Evolutionary conservation across 2,329 filamentous ascomycete species (phyloP), one percentile per base, ranked within the genome.

Genomic region (Thielaviopsis musarum): DNA sequence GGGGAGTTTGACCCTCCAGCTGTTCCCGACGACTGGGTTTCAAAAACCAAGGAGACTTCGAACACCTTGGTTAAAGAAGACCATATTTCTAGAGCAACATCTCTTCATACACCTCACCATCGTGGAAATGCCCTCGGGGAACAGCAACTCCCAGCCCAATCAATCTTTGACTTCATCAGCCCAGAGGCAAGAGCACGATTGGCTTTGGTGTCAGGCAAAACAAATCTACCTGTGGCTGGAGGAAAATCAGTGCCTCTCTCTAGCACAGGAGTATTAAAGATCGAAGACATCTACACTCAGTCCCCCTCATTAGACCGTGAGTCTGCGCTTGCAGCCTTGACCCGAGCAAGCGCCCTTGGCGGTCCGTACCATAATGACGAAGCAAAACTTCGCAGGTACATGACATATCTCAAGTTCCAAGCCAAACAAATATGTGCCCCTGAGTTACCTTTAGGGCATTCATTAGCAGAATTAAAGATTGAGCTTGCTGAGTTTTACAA

Each of bases 141-240:
- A 71, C 73, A 79, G 19, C 79, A 82, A 41, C 74, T 97, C 0
- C 91, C 91, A 0, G 88, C 89, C 0, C 96, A 97, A 72, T 97
- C 93, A 0, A 84, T 98, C 2, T 98, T 97, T 69, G 91, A 97
- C 71, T 98, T 87, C 70, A 78, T 98, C 64, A 87, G 87, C 0
- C 77, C 88, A 0, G 79, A 86, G 38, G 82, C 87, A 3, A 83
- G 93, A 62, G 85, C 91, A 57, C 82, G 84, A 26, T 78, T 98
- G 52, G 89, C 79, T 2, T 77, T 81, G 12, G 83, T 83, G 0
- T 89, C 88, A 2, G 91, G 91, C 1, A 89, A 83, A 60, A 71
- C 72, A 2, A 81, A 91, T 66, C 78, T 98, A 2, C 93, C 93
- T 0, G 81, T 82, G 7, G 93, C 85, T 0, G 74, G 84, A 1